These are phyloP conservation scores for Moelleriella libera DNA, from an alignment of 2,329 filamentous ascomycete species.

Conservation along the genomic window DNA sequence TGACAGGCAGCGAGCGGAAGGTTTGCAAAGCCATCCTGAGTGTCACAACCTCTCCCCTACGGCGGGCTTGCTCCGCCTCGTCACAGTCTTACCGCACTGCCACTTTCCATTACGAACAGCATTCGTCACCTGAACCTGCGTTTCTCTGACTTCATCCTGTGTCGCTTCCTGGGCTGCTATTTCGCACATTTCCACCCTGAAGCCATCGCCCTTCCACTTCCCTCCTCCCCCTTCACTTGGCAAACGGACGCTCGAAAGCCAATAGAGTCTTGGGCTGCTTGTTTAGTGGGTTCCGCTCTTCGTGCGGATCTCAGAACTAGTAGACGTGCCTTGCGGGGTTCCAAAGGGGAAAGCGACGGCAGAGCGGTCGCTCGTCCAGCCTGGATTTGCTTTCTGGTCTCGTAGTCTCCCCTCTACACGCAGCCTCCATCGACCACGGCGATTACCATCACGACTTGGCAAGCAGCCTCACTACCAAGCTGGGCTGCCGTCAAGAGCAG, in stretches of 20 bases:
- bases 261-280: background rate
- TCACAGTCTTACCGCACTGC: too few relatives aligned
- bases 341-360: conserved; percentile 1
- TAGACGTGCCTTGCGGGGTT: conserved; percentile 3
- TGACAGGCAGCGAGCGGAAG: too few relatives aligned
- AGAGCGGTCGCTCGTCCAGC: conserved; percentile 2
- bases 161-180: too few relatives aligned
- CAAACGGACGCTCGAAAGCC: background rate
- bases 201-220: background rate
- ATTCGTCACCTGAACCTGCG: too few relatives aligned
- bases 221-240: background rate
- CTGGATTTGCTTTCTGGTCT: background rate
- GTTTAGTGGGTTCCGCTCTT: background rate
- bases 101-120: too few relatives aligned
- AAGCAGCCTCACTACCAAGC: background rate
- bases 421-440: conserved; percentile 1
- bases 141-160: too few relatives aligned
- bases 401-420: background rate
- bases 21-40: too few relatives aligned
- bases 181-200: background rate
- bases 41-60: too few relatives aligned
- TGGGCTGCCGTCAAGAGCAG: background rate
- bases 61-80: too few relatives aligned
- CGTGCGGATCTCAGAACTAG: conserved; percentile 1
- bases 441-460: conserved; percentile 1